These are phyloP conservation scores for Cyclocybe cylindracea DNA, from an alignment of 768 basidiomycete species.

Conservation along the genomic window DNA sequence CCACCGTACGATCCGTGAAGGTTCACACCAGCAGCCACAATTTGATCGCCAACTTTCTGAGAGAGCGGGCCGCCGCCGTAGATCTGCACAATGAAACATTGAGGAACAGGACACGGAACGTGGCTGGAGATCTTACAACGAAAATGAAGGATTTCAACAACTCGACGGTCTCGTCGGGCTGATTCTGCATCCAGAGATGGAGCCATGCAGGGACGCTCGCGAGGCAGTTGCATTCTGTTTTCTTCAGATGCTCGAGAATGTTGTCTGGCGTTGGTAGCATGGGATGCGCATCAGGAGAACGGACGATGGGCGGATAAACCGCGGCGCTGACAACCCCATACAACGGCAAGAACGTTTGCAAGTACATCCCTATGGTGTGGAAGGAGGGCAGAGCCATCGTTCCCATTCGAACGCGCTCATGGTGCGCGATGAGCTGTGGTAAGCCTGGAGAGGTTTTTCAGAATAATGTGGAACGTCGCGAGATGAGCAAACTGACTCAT, in stretches of 20 bases:
- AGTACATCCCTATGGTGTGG: constrained; percentile 32
- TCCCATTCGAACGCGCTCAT: constrained; percentile 20
- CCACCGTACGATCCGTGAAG: constrained; percentile 33
- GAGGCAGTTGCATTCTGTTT: constrained; percentile 27
- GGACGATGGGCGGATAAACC: constrained; percentile 33
- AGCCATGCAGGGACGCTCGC: constrained; percentile 39
- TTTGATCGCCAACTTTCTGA: constrained; percentile 30
- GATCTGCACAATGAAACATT: constrained; percentile 14
- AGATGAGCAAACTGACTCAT: constrained; percentile 27
- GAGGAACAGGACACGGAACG: neutral
- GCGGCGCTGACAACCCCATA: constrained; percentile 20
- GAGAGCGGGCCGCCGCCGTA: constrained; percentile 38
- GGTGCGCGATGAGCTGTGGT: constrained; percentile 7
- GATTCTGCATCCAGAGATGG: constrained; percentile 35
- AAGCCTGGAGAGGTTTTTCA: neutral
- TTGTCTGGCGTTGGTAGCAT: constrained; percentile 28
- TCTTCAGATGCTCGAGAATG: constrained; percentile 32
- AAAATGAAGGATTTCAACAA: constrained; percentile 21
- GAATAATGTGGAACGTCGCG: neutral
- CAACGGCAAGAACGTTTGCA: constrained; percentile 32
- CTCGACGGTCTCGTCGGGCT: constrained; percentile 14
- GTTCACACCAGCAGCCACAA: constrained; percentile 34
- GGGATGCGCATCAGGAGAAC: constrained; percentile 23
- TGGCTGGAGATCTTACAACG: constrained; percentile 15
- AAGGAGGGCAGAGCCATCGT: constrained; percentile 39